phyloP scores from a whole-genome alignment of 257 asterid species.

The Linaria vulgaris region DNA sequence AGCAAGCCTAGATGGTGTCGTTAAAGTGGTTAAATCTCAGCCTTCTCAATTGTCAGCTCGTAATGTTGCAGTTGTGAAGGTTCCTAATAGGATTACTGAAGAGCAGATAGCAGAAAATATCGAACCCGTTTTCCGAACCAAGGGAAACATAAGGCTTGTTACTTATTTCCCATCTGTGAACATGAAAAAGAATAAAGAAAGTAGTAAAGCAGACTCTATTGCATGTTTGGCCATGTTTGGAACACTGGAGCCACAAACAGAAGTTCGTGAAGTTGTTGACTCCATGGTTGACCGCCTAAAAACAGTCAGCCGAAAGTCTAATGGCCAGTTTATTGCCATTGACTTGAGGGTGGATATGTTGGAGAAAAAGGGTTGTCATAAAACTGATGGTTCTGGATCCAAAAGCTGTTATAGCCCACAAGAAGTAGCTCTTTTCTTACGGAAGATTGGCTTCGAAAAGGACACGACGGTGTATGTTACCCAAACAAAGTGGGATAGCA shows the following conservation, averaged over 20 bases:
- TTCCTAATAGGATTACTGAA: constrained; percentile 82
- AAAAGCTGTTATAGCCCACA: constrained; percentile 66
- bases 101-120: constrained; percentile 64
- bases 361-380: constrained; percentile 75
- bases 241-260: constrained; percentile 68
- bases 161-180: constrained; percentile 88
- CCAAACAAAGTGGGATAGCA: constrained; percentile 67
- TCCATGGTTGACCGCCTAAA: constrained; percentile 78
- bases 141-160: constrained; percentile 77
- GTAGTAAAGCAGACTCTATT: constrained; percentile 52
- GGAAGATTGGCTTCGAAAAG: constrained; percentile 59
- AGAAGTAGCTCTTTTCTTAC: constrained; percentile 58
- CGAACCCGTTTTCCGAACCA: constrained; percentile 65
- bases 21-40: constrained; percentile 63
- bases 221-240: constrained; percentile 96
- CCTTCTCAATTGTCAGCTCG: constrained; percentile 59
- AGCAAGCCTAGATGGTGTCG: constrained; percentile 57
- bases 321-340: constrained; percentile 83
- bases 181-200: constrained; percentile 73
- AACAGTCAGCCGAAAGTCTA: constrained; percentile 68
- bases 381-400: constrained; percentile 42
- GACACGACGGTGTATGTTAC: constrained; percentile 63
- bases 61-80: constrained; percentile 74
- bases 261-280: constrained; percentile 82
- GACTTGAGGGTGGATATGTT: constrained; percentile 84